Evolutionary conservation across 257 asterid genomes (phyloP), one percentile per base, ranked within the genome.

Genomic region (Capsicum baccatum): DNA sequence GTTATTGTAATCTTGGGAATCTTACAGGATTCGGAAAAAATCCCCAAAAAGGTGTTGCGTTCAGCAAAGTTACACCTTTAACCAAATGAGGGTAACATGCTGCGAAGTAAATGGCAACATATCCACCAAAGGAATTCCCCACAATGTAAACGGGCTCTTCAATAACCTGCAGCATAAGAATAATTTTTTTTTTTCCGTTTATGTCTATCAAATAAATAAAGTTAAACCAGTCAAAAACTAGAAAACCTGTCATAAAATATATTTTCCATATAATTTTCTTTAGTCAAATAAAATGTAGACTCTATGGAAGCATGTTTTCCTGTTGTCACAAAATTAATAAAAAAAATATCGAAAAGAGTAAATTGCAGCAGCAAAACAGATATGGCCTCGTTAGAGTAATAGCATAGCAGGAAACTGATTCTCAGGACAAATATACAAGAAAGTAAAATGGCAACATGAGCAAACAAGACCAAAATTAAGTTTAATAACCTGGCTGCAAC

Each of bases 1-100:
- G 33, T 26, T 26, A 26, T 26, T 26, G 33, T 26, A 26, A 26
- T 26, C 33, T 26, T 26, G 33, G 33, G 33, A 26, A 26, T 85
- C 89, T 91, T 69, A 86, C 86, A 11, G 98, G 97, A 84, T 96
- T 96, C 47, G 98, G 98, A 19, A 96, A 93, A 83, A 96, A 87
- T 83, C 97, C 97, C 99, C 99, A 94, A 86, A 94, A 92, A 9
- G 98, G 99, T 37, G 99, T 92, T 48, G 99, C 98, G 70, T 96
- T 96, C 57, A 94, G 94, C 90, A 96, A 87, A 35, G 95, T 92
- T 78, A 96, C 93, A 47, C 99, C 99, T 88, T 96, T 96, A 84
- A 96, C 98, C 88, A 96, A 66, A 1, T 94, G 86, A 79, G 99
- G 99, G 84, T 94, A 52, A 88, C 83, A 80, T 76, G 99, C 97